These are phyloP conservation scores for Coemansia sp. DNA, from an alignment of 192 early-diverging fungal species.

Conservation along the genomic window DNA sequence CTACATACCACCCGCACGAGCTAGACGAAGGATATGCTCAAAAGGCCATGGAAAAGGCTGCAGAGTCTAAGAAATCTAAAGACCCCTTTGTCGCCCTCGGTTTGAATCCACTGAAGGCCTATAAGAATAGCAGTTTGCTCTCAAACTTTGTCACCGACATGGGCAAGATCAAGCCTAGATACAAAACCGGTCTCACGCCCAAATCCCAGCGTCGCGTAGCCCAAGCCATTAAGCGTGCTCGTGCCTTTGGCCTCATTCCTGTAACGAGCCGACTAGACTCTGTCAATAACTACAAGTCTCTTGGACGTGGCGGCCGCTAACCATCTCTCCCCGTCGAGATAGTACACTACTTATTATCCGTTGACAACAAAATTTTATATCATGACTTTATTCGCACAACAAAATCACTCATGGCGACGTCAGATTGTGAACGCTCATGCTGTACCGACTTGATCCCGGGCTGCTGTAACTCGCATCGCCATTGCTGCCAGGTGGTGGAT, in stretches of 20 bases:
- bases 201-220: slow-evolving; percentile 65
- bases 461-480: slow-evolving; percentile 18
- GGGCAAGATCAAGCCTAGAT: slow-evolving; percentile 64
- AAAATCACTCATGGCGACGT: slow-evolving; percentile 29
- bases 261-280: slow-evolving; percentile 39
- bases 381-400: background rate
- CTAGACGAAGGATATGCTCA: slow-evolving; percentile 22
- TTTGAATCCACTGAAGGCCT: slow-evolving; percentile 50
- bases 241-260: slow-evolving; percentile 60
- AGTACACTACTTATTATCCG: background rate
- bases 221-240: slow-evolving; percentile 65
- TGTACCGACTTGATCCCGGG: slow-evolving; percentile 34
- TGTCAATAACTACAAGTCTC: slow-evolving; percentile 23
- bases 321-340: background rate
- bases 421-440: slow-evolving; percentile 54
- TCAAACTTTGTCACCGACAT: slow-evolving; percentile 64
- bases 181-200: slow-evolving; percentile 62
- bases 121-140: slow-evolving; percentile 60
- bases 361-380: slow-evolving; percentile 6
- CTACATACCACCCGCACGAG: slow-evolving; percentile 37
- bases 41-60: slow-evolving; percentile 2
- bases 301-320: slow-evolving; percentile 18
- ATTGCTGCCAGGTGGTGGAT: background rate
- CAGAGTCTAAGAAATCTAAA: background rate
- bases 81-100: slow-evolving; percentile 47